Percentiles rank a stretch among this genome's conserved stretches.
Evolutionary conservation across 140 eudicot species (phyloP).

Genomic region (Oenanthe javanica): DNA sequence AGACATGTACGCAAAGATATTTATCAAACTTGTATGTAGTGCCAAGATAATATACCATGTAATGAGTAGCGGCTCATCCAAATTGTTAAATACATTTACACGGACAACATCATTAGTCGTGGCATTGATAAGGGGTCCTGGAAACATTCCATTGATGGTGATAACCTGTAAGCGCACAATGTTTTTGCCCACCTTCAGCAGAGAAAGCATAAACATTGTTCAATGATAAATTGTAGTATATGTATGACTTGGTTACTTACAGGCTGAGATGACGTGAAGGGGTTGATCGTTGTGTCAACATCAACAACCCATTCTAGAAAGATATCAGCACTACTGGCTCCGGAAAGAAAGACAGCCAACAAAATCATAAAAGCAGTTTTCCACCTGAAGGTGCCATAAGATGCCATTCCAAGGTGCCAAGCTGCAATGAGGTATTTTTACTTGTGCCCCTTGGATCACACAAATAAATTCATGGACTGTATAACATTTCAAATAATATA

Average conservation of each 20-base stretch:
- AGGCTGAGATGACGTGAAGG: slow-evolving; percentile 27
- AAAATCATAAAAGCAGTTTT: slow-evolving; percentile 7
- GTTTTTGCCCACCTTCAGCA: neutral
- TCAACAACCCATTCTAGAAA: slow-evolving; percentile 47
- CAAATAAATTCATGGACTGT: neutral
- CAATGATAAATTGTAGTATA: neutral
- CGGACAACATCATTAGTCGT: slow-evolving; percentile 19
- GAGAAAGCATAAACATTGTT: neutral
- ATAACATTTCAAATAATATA: neutral
- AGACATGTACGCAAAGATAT: neutral
- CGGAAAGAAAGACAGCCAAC: slow-evolving; percentile 18
- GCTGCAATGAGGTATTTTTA: slow-evolving; percentile 9
- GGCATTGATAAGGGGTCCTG: slow-evolving; percentile 23
- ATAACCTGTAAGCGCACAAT: slow-evolving; percentile 22
- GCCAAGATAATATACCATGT: neutral
- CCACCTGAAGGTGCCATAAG: slow-evolving; percentile 16
- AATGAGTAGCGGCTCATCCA: slow-evolving; percentile 20
- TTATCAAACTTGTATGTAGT: neutral
- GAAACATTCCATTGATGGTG: slow-evolving; percentile 21
- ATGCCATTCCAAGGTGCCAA: slow-evolving; percentile 16
- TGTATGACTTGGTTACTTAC: slow-evolving; percentile 20
- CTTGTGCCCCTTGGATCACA: neutral
- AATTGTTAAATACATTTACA: slow-evolving; percentile 10
- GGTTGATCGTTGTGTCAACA: slow-evolving; percentile 24
- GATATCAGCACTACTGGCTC: slow-evolving; percentile 32